Conservation (phyloP, 768 basidiomycete genomes). For the Tricholomella constricta region DNA sequence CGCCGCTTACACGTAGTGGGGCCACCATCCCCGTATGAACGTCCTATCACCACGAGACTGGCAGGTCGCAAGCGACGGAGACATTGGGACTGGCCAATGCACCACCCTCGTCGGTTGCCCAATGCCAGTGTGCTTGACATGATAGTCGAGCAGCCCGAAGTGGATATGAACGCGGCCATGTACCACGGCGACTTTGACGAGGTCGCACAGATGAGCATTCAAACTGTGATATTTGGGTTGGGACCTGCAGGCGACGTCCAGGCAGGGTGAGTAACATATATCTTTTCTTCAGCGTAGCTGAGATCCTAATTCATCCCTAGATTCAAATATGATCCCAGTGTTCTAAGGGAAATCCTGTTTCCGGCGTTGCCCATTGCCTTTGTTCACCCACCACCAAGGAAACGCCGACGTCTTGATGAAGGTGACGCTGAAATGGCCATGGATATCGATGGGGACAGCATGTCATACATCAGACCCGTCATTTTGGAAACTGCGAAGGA, state of each 20-base stretch:
- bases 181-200: slow-evolving; percentile 37
- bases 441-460: slow-evolving; percentile 17
- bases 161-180: slow-evolving; percentile 29
- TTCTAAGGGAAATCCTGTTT: slow-evolving; percentile 47
- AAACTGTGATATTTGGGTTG: slow-evolving; percentile 53
- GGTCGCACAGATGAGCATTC: slow-evolving; percentile 41
- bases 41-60: slow-evolving; percentile 30
- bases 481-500: slow-evolving; percentile 45
- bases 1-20: slow-evolving; percentile 55
- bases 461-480: slow-evolving; percentile 19
- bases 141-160: slow-evolving; percentile 39
- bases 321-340: slow-evolving; percentile 52
- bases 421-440: slow-evolving; percentile 9
- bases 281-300: neutral
- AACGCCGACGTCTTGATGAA: slow-evolving; percentile 31
- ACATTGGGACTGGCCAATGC: slow-evolving; percentile 34
- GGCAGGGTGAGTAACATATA: slow-evolving; percentile 42
- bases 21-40: slow-evolving; percentile 23
- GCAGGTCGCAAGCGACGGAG: slow-evolving; percentile 47
- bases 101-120: slow-evolving; percentile 31
- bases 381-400: slow-evolving; percentile 32
- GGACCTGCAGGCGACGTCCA: slow-evolving; percentile 38
- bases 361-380: slow-evolving; percentile 27
- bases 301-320: slow-evolving; percentile 28
- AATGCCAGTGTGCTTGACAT: slow-evolving; percentile 44